A percentile compares a stretch with the other conserved stretches of the same genome.
These are phyloP conservation scores for Eimeria praecox DNA, from an alignment of 169 alveolate genomes.

Conservation along the genomic window DNA sequence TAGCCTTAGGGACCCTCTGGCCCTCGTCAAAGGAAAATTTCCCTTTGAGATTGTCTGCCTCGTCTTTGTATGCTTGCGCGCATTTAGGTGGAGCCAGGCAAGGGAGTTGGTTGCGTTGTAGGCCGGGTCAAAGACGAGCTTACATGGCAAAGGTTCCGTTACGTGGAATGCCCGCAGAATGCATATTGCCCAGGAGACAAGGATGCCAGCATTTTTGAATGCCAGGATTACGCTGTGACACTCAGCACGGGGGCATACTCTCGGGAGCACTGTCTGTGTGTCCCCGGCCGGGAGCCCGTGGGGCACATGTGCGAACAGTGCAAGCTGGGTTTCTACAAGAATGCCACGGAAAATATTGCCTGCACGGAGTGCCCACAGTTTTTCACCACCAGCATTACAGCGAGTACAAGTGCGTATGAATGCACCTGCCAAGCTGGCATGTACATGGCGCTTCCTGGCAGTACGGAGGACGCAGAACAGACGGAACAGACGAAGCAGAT, in stretches of 20 bases:
- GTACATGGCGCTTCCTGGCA: constrained; percentile 75
- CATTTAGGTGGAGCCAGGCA: constrained; percentile 68
- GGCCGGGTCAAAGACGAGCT: constrained; percentile 67
- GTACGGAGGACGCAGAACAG: constrained; percentile 19
- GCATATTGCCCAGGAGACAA: constrained; percentile 81
- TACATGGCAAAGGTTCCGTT: constrained; percentile 70
- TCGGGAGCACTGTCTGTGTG: constrained; percentile 77
- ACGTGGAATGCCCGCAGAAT: constrained; percentile 76
- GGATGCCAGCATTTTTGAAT: constrained; percentile 77
- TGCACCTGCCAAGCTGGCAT: constrained; percentile 82
- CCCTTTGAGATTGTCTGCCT: neutral
- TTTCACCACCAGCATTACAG: constrained; percentile 77
- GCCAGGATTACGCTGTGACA: constrained; percentile 76
- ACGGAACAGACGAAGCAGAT: neutral
- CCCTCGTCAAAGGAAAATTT: neutral
- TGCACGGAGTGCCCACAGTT: constrained; percentile 83
- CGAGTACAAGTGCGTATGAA: constrained; percentile 82
- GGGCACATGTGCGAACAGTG: constrained; percentile 82
- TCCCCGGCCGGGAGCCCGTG: constrained; percentile 75
- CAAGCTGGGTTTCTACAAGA: constrained; percentile 81
- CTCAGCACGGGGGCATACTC: constrained; percentile 67
- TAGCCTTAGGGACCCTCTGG: neutral
- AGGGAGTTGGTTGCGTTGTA: constrained; percentile 49
- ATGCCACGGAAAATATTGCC: constrained; percentile 79
- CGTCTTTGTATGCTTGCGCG: neutral